Percentiles rank a stretch among this genome's conserved stretches.
phyloP scores from a whole-genome alignment of 116 monocot species.

The Dioscorea cayenensis region DNA sequence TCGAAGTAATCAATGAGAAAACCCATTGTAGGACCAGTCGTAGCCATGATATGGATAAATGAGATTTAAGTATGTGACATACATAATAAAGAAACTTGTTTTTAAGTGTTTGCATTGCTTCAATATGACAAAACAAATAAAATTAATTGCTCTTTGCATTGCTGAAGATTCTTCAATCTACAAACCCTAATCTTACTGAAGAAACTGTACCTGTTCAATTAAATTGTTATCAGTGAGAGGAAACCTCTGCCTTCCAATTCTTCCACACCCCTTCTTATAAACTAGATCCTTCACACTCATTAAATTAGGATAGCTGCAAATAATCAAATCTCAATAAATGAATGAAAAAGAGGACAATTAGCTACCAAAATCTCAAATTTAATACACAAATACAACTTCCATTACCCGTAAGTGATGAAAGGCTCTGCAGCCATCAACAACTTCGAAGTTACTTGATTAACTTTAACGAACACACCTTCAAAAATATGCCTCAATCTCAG shows the following conservation, averaged over 20 bases:
- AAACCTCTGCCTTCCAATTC: conserved; percentile 34
- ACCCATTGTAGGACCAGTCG: background rate
- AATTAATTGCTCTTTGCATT: background rate
- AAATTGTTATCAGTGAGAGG: conserved; percentile 85
- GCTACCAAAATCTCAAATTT: background rate
- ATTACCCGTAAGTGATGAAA: conserved; percentile 87
- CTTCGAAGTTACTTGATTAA: conserved; percentile 42
- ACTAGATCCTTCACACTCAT: conserved; percentile 79
- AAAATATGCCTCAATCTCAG: conserved; percentile 56
- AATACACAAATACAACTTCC: background rate
- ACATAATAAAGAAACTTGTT: background rate
- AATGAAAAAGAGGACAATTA: background rate
- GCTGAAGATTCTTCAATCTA: background rate
- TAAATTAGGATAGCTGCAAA: conserved; percentile 69
- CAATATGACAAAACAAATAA: background rate
- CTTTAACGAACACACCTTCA: conserved; percentile 78
- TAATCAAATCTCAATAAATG: background rate
- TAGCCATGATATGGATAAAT: too few relatives aligned
- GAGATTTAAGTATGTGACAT: background rate
- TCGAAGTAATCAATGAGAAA: background rate
- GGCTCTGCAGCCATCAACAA: conserved; percentile 72
- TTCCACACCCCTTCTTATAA: conserved; percentile 76
- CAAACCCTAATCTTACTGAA: background rate
- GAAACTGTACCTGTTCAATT: conserved; percentile 64
- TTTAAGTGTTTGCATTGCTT: too few relatives aligned